Base-by-base conservation (phyloP, 192 early-diverging fungal species). In the Coemansia sp. region DNA sequence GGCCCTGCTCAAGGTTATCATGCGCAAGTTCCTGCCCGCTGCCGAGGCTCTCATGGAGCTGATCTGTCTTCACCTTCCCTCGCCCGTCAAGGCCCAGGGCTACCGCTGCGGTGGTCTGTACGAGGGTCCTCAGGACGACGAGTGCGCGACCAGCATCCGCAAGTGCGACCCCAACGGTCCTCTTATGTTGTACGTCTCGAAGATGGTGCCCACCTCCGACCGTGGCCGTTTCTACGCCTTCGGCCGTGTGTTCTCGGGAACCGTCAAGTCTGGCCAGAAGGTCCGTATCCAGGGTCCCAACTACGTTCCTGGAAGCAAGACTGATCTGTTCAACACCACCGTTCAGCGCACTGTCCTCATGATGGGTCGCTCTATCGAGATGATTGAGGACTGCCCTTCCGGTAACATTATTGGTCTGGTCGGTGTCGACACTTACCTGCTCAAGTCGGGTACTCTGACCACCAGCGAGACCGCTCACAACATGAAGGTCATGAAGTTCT, bases 401-500 rank as follows among this genome's bases (percentile, higher is more conserved):
- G 97, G 97, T 88, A 99, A 99, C 90, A 97, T 98, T 81, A 80
- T 99, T 66, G 96, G 96, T 88, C 92, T 99, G 74, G 95, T 98
- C 79, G 97, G 97, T 87, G 89, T 99, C 69, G 97, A 99, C 87
- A 94, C 97, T 88, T 99, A 93, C 92, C 87, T 99, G 89, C 91
- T 97, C 85, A 99, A 99, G 90, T 96, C 96, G 66, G 97, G 94
- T 86, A 98, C 96, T 80, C 91, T 98, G 82, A 95, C 95, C 72
- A 98, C 97, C 64, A 91, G 87, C 26, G 96, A 97, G 42, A 84
- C 87, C 71, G 94, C 96, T 64, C 93, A 99, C 91, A 98, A 98
- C 91, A 85, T 98, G 88, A 95, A 91, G 88, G 95, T 98, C 87
- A 98, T 99, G 96, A 96, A 97, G 89, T 99, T 98, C 92, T 97